Conservation (phyloP, 2,329 filamentous ascomycete species). For the Aspergillus puulaauensis region DNA sequence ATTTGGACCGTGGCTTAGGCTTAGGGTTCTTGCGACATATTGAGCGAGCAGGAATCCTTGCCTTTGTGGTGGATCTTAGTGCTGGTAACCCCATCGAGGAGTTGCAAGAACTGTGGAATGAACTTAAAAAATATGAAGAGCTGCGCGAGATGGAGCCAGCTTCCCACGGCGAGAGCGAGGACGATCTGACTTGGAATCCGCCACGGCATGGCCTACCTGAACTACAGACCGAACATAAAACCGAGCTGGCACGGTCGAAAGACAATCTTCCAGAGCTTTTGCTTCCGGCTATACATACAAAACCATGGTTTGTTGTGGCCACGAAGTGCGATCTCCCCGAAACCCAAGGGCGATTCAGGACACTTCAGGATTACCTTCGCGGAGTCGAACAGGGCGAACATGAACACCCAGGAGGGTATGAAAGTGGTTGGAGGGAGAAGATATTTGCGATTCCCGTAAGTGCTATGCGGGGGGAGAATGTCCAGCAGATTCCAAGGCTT, state of each 20-base stretch:
- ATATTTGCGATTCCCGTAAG: conserved; percentile 77
- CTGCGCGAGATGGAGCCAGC: conserved; percentile 71
- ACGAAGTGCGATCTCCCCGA: conserved; percentile 84
- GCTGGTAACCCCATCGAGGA: conserved; percentile 76
- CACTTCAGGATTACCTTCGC: conserved; percentile 69
- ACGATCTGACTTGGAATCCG: conserved; percentile 55
- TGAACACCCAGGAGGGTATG: conserved; percentile 73
- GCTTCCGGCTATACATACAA: conserved; percentile 76
- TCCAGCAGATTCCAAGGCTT: conserved; percentile 54
- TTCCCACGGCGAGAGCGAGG: conserved; percentile 62
- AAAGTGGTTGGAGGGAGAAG: conserved; percentile 60
- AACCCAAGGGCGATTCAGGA: conserved; percentile 74
- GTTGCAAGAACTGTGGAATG: conserved; percentile 80
- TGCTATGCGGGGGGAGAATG: conserved; percentile 82
- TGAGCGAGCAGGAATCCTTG: conserved; percentile 86
- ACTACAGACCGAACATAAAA: conserved; percentile 16
- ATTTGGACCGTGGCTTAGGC: conserved; percentile 86
- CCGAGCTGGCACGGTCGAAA: conserved; percentile 10
- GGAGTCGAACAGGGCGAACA: conserved; percentile 61
- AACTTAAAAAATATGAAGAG: conserved; percentile 85
- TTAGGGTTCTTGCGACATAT: conserved; percentile 92
- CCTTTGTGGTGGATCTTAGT: conserved; percentile 86
- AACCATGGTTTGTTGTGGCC: conserved; percentile 95
- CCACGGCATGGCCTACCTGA: conserved; percentile 26
- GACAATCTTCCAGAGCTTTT: conserved; percentile 46